These are phyloP conservation scores for Basidiobolus meristosporus DNA, from an alignment of 371 early-diverging fungal species.

Conservation along the genomic window DNA sequence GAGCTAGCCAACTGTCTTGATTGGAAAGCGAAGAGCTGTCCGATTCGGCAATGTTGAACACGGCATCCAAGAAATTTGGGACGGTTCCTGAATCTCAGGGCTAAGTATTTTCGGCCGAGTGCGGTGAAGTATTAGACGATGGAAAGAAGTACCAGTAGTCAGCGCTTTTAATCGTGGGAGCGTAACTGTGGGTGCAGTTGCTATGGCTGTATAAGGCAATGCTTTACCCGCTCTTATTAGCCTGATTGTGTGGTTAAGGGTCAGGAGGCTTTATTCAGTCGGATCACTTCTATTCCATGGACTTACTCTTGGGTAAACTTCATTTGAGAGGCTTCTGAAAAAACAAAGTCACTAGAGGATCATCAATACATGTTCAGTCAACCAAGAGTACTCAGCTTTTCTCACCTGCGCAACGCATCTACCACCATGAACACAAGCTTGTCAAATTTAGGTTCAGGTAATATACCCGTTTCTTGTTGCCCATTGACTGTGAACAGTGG, in stretches of 20 bases:
- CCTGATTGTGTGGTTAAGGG: conserved; percentile 8
- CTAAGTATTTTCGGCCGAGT: conserved; percentile 6
- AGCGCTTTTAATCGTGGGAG: conserved; percentile 86
- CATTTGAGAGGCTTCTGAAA: conserved; percentile 40
- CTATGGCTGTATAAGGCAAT: conserved; percentile 42
- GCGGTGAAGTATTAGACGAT: conserved; percentile 13
- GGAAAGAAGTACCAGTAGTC: conserved; percentile 66
- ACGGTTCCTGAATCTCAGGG: conserved; percentile 16
- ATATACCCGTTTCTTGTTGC: neutral
- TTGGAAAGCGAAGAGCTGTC: conserved; percentile 40
- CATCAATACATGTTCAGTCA: neutral
- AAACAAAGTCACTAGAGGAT: conserved; percentile 47
- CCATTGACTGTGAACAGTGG: too few relatives aligned
- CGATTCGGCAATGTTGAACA: conserved; percentile 68
- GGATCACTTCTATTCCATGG: neutral
- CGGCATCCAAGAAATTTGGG: conserved; percentile 29
- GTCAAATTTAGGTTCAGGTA: conserved; percentile 30
- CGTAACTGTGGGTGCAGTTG: conserved; percentile 85
- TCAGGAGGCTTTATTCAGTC: neutral
- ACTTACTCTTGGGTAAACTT: conserved; percentile 30
- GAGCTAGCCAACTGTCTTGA: conserved; percentile 59
- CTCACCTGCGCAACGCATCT: conserved; percentile 54
- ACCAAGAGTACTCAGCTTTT: neutral
- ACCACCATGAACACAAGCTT: conserved; percentile 56
- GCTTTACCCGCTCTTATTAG: conserved; percentile 23